Evolutionary conservation across 441 rosid genomes (phyloP).

Genomic region (Pelargonium cotyledonis): DNA sequence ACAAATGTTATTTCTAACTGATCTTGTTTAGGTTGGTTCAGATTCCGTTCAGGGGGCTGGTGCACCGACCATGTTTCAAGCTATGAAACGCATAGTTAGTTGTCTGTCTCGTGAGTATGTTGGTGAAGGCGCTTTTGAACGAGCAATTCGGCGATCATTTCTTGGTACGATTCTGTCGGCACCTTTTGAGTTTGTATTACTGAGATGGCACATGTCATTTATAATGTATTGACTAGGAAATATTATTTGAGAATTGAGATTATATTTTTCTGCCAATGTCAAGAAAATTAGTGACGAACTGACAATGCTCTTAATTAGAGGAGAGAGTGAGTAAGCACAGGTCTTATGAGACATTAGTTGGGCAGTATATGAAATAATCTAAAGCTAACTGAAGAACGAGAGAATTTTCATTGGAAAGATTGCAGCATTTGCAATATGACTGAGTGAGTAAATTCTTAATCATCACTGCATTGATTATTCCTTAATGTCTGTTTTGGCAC

Average conservation of each 20-base stretch:
- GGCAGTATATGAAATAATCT: background rate
- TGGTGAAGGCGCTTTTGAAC: slow-evolving; percentile 55
- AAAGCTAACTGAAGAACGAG: background rate
- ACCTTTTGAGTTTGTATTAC: slow-evolving; percentile 2
- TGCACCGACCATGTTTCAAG: slow-evolving; percentile 92
- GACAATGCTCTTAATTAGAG: background rate
- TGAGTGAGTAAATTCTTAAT: background rate
- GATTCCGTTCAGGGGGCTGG: slow-evolving; percentile 89
- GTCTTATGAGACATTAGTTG: background rate
- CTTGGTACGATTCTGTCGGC: slow-evolving; percentile 45
- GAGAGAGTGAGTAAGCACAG: background rate
- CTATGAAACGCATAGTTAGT: slow-evolving; percentile 73
- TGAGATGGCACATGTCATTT: background rate
- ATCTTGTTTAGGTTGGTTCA: slow-evolving; percentile 73
- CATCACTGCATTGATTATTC: no score
- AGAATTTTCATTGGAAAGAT: background rate
- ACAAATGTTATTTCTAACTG: slow-evolving; percentile 10
- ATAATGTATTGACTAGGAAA: background rate
- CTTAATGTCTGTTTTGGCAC: no score
- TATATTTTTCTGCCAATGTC: background rate
- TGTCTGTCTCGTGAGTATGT: slow-evolving; percentile 47
- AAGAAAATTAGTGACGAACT: background rate
- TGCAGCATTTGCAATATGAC: background rate
- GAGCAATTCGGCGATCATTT: slow-evolving; percentile 74
- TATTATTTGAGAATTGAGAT: background rate